phyloP scores from a whole-genome alignment of 2,329 filamentous ascomycete species.

The Trichoderma asperellum region DNA sequence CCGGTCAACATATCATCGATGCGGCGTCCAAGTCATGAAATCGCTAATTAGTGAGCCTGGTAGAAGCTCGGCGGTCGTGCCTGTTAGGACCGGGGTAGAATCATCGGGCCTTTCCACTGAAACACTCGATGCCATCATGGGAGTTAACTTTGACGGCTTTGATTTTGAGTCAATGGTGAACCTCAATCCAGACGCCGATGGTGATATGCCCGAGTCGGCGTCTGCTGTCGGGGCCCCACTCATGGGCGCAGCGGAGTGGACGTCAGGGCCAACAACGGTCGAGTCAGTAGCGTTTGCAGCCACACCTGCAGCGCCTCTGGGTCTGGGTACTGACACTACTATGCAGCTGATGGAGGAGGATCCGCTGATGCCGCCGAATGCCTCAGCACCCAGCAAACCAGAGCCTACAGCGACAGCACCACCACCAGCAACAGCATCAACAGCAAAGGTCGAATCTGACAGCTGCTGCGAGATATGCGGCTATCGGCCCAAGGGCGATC shows the following conservation, averaged over 20 bases:
- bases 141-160: slow-evolving; percentile 32
- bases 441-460: slow-evolving; percentile 48
- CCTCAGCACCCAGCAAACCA: slow-evolving; percentile 23
- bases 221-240: not conserved
- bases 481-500: slow-evolving; percentile 59
- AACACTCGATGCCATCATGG: not conserved
- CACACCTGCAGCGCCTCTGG: not conserved
- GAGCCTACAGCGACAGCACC: slow-evolving; percentile 7
- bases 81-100: not conserved
- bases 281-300: not conserved
- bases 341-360: not conserved
- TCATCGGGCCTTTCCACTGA: not conserved
- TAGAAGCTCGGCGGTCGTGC: not conserved
- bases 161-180: slow-evolving; percentile 31
- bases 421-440: not conserved
- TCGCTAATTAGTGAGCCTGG: slow-evolving; percentile 39
- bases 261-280: slow-evolving; percentile 1
- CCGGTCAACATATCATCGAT: slow-evolving; percentile 48
- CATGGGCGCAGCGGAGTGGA: slow-evolving; percentile 8
- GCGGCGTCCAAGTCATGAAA: slow-evolving; percentile 48
- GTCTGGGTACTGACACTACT: not conserved
- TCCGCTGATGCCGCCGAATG: not conserved
- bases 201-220: slow-evolving; percentile 32
- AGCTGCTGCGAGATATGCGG: slow-evolving; percentile 57
- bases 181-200: slow-evolving; percentile 24